Percentiles rank a stretch among this genome's conserved stretches.
Conservation (phyloP, 2,329 filamentous ascomycete genomes). For the Chaetomium olivaceum region DNA sequence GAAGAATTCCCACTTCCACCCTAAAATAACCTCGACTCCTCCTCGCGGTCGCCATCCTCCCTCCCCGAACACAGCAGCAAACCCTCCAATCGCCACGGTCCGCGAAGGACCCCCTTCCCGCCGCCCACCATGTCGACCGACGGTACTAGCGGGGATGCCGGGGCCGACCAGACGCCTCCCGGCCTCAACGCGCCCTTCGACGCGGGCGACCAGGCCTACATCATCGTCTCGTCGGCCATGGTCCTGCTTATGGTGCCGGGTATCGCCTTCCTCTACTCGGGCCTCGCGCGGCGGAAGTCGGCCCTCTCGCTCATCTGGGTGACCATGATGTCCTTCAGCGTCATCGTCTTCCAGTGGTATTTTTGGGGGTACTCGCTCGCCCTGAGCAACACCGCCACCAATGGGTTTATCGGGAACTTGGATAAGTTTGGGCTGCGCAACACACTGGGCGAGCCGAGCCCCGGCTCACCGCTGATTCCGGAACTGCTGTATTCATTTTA, state of each 20-base stretch:
- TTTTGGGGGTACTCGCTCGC: slow-evolving; percentile 98
- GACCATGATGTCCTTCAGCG: slow-evolving; percentile 87
- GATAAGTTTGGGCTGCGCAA: slow-evolving; percentile 86
- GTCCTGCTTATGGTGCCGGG: slow-evolving; percentile 96
- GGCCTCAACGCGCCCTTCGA: slow-evolving; percentile 97
- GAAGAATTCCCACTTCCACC: neutral
- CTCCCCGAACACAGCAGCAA: neutral
- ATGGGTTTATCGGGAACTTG: slow-evolving; percentile 89
- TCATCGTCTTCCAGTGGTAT: slow-evolving; percentile 98
- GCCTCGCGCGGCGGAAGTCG: slow-evolving; percentile 95
- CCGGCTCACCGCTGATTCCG: slow-evolving; percentile 83
- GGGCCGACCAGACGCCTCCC: slow-evolving; percentile 59
- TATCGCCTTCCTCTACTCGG: slow-evolving; percentile 96
- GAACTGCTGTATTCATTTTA: slow-evolving; percentile 94
- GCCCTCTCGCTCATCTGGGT: slow-evolving; percentile 97
- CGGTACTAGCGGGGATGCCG: slow-evolving; percentile 18
- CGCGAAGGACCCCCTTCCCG: slow-evolving; percentile 11
- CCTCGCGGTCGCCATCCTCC: neutral
- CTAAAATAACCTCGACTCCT: neutral
- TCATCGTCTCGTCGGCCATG: slow-evolving; percentile 86
- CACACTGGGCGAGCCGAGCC: slow-evolving; percentile 79
- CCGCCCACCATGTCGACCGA: slow-evolving; percentile 25
- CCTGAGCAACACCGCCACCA: slow-evolving; percentile 78
- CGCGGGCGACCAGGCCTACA: slow-evolving; percentile 90
- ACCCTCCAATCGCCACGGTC: slow-evolving; percentile 2